Base-by-base conservation (phyloP, 495 filamentous ascomycete species). In the Hypoxylon intermedium region DNA sequence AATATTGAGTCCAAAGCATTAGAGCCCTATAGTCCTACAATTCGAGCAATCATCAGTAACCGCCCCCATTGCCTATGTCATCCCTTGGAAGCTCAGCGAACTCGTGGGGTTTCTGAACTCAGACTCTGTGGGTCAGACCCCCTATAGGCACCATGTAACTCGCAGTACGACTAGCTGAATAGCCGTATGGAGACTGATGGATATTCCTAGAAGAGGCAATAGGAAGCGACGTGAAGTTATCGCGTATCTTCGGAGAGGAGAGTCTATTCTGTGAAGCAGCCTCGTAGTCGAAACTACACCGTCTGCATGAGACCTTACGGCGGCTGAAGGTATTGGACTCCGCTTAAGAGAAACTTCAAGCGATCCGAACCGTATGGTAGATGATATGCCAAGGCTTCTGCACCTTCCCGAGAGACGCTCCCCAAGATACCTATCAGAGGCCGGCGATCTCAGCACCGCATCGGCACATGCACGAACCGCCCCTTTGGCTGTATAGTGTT, bases 401-500 rank as follows among this genome's bases (percentile, higher is more conserved):
- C 68, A 68, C 56, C 62, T 58, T 58, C 30, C 68, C 58, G 68
- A 48, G 48, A 59, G 49, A 53, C 49, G 64, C 23, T n/a, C 49
- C 37, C 44, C 44, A 38, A 24, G 20, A 56, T 63, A 18, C 51
- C 51, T 61, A 66, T 63, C 31, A 58, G 41, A 54, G 33, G 36
- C 43, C 43, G 18, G 45, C 37, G 34, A 56, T 36, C 42, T 54
- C 51, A 19, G 23, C 30, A 50, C 50, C 20, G 61, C 31, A 64
- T 61, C 42, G 54, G 45, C 49, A 48, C 42, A 55, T 58, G 48
- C 58, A 57, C 58, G 56, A 58, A 47, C 49, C 58, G 40, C 24
- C 55, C 56, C 49, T 52, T 60, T 20, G 33, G 20, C 48, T 47
- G 33, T 71, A 64, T 64, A 68, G 31, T 19, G 48, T 49, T 30